Conservation (phyloP, 352 stramenopile genomes). For the Phytopythium delawarense region DNA sequence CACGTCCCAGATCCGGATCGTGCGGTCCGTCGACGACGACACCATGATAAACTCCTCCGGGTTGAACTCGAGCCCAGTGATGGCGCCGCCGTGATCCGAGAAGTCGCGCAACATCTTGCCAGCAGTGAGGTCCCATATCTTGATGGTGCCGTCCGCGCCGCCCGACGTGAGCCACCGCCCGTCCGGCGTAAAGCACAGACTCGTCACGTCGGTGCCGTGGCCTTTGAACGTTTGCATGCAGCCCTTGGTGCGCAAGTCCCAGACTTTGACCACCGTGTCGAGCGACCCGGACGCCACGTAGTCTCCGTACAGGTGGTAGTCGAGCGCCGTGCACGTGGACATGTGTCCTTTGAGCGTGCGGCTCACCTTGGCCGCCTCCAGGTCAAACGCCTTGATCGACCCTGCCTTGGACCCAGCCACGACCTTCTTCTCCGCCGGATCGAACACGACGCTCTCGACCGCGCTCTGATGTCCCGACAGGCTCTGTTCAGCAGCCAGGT, state of each 20-base stretch:
- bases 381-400: constrained; percentile 84
- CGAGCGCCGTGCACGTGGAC: constrained; percentile 72
- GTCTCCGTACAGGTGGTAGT: constrained; percentile 85
- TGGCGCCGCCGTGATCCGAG: constrained; percentile 62
- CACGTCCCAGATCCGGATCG: constrained; percentile 84
- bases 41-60: constrained; percentile 85
- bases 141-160: constrained; percentile 64
- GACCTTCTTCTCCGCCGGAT: constrained; percentile 71
- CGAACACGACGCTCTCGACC: constrained; percentile 79
- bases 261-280: constrained; percentile 86
- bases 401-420: constrained; percentile 72
- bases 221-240: constrained; percentile 88
- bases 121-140: constrained; percentile 83
- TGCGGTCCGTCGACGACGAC: constrained; percentile 70
- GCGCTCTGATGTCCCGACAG: constrained; percentile 69
- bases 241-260: constrained; percentile 80
- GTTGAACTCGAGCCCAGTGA: constrained; percentile 83
- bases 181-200: constrained; percentile 75
- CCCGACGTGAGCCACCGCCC: constrained; percentile 82
- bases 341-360: constrained; percentile 83
- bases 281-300: constrained; percentile 80
- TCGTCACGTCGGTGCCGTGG: constrained; percentile 71
- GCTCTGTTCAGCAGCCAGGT: constrained; percentile 31
- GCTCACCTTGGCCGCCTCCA: constrained; percentile 74
- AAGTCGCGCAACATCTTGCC: constrained; percentile 76